These are phyloP conservation scores for Tubosaeta brunneosetosa DNA, from an alignment of 768 basidiomycete genomes.

Conservation along the genomic window DNA sequence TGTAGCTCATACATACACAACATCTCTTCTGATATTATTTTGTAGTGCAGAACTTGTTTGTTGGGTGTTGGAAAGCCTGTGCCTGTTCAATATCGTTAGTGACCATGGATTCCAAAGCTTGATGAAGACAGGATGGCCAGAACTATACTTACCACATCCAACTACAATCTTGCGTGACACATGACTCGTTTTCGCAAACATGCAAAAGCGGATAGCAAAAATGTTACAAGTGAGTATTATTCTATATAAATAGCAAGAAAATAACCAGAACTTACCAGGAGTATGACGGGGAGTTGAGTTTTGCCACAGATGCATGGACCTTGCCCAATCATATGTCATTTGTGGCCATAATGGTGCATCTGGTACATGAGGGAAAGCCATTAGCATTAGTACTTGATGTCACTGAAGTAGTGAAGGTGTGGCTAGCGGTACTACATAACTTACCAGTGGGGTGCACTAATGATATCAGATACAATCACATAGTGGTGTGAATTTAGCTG, in stretches of 20 bases:
- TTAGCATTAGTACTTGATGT: constrained; percentile 26
- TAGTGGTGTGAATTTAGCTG: neutral
- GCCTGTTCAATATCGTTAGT: neutral
- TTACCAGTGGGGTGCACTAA: too few relatives aligned
- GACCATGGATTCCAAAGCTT: neutral
- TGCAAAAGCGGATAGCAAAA: constrained; percentile 29
- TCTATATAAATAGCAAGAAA: too few relatives aligned
- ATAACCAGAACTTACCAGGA: too few relatives aligned
- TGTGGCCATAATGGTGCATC: neutral
- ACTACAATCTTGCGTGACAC: too few relatives aligned
- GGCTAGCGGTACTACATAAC: too few relatives aligned
- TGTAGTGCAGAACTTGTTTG: neutral
- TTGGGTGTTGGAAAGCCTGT: neutral
- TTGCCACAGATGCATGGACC: too few relatives aligned
- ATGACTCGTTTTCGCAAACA: too few relatives aligned
- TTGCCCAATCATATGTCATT: neutral
- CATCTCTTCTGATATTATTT: too few relatives aligned
- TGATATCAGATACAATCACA: neutral
- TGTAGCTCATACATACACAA: too few relatives aligned
- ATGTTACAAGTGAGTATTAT: constrained; percentile 26
- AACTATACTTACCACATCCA: too few relatives aligned
- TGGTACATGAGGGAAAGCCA: neutral
- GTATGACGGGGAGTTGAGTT: neutral
- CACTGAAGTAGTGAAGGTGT: constrained; percentile 20
- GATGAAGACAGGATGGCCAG: too few relatives aligned